Evolutionary conservation across 140 eudicot species (phyloP).

Genomic region (Senecio squalidus): DNA sequence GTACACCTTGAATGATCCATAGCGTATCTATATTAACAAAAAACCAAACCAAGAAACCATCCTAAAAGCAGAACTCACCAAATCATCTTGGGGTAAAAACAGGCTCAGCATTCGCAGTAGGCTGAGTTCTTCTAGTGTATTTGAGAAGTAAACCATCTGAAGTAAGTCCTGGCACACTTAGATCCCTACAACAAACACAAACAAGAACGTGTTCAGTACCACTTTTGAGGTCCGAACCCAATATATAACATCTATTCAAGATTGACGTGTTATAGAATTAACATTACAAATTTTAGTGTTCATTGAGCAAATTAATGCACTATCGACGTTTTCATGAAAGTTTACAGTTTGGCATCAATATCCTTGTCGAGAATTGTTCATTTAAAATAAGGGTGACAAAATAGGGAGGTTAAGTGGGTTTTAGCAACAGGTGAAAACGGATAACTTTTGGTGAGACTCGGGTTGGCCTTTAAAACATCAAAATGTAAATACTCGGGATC

Average conservation of each 20-base stretch:
- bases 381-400: background rate
- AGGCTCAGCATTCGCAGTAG: constrained; percentile 73
- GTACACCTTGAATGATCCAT: too few species aligned
- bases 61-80: background rate
- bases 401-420: too few species aligned
- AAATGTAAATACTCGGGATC: background rate
- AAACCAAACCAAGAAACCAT: too few species aligned
- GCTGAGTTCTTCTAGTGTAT: constrained; percentile 89
- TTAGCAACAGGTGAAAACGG: too few species aligned
- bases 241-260: background rate
- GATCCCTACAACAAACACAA: constrained; percentile 51
- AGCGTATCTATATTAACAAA: too few species aligned
- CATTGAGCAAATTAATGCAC: background rate
- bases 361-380: background rate
- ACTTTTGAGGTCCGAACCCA: background rate
- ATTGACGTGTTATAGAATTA: background rate
- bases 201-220: background rate
- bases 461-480: too few species aligned
- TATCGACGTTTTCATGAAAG: background rate
- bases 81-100: constrained; percentile 74
- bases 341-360: background rate
- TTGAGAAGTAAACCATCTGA: constrained; percentile 92
- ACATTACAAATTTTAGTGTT: background rate
- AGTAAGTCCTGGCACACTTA: constrained; percentile 92
- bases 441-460: too few species aligned